Conservation (phyloP, 2,329 filamentous ascomycete species). For the Colletotrichum tabaci region DNA sequence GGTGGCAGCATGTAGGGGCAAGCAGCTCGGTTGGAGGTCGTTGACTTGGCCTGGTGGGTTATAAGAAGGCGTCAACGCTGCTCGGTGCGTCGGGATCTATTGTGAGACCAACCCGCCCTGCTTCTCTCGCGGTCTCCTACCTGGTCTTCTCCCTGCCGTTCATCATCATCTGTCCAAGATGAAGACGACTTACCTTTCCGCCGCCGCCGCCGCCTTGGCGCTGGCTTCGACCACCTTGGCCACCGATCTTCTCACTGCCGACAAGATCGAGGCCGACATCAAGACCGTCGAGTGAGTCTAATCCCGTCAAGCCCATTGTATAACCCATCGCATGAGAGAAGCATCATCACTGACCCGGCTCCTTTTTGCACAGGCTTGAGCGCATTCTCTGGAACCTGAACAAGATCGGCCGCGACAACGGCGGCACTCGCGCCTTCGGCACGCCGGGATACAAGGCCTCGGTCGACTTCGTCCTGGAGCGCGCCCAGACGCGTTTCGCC, state of each 20-base stretch:
- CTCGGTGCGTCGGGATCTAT: background rate
- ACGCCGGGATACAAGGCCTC: constrained; percentile 66
- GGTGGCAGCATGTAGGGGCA: too few relatives aligned
- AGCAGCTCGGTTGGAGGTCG: too few relatives aligned
- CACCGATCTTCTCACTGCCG: constrained; percentile 53
- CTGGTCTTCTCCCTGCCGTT: constrained; percentile 10
- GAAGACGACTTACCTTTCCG: constrained; percentile 37
- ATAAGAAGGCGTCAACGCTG: background rate
- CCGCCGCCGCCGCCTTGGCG: constrained; percentile 31
- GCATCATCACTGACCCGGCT: background rate
- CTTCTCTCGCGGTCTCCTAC: constrained; percentile 18
- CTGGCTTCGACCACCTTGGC: constrained; percentile 31
- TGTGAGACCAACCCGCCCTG: constrained; percentile 21
- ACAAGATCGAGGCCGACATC: constrained; percentile 58
- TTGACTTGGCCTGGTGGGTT: background rate
- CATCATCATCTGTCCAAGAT: constrained; percentile 14
- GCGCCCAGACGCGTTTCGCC: constrained; percentile 49
- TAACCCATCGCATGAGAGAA: too few relatives aligned
- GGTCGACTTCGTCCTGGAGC: constrained; percentile 63
- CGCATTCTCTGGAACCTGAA: constrained; percentile 63
- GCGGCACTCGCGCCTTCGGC: constrained; percentile 68
- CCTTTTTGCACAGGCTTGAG: constrained; percentile 55
- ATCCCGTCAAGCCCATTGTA: too few relatives aligned
- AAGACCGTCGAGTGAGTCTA: constrained; percentile 53
- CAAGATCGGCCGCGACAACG: constrained; percentile 62